These are phyloP conservation scores for Scortechinia acanthostroma DNA, from an alignment of 2,329 filamentous ascomycete genomes.

Conservation along the genomic window DNA sequence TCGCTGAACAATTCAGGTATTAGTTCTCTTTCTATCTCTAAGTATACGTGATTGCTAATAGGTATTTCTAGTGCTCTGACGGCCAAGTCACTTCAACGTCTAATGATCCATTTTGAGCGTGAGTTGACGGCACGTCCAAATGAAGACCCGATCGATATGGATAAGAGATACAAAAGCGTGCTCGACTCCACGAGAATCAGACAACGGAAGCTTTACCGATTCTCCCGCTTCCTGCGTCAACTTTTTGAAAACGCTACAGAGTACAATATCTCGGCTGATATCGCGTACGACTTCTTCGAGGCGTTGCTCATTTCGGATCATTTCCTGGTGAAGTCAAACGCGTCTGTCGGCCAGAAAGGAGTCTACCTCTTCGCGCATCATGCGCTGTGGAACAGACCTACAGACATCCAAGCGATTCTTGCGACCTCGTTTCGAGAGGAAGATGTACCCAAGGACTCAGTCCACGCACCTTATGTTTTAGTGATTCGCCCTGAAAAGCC, in stretches of 20 bases:
- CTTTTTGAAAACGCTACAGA: slow-evolving; percentile 2
- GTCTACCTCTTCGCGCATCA: neutral
- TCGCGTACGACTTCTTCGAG: slow-evolving; percentile 2
- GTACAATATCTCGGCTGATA: neutral
- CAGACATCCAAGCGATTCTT: neutral
- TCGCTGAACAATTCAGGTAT: slow-evolving; percentile 93
- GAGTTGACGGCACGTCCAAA: neutral
- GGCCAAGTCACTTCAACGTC: slow-evolving; percentile 17
- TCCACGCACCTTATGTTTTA: neutral
- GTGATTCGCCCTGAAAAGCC: slow-evolving; percentile 1
- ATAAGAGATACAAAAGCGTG: slow-evolving; percentile 1
- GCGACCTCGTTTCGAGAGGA: slow-evolving; percentile 1
- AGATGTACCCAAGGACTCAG: neutral
- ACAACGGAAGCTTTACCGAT: slow-evolving; percentile 1
- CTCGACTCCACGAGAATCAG: neutral
- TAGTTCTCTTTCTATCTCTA: slow-evolving; percentile 82
- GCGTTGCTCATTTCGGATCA: neutral
- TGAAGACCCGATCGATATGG: neutral
- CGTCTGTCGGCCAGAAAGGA: neutral
- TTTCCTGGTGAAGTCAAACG: neutral
- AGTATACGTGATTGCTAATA: slow-evolving; percentile 90
- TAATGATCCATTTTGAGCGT: slow-evolving; percentile 1
- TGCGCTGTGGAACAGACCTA: neutral
- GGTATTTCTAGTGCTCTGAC: slow-evolving; percentile 74
- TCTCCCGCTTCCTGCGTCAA: neutral